Base-by-base conservation (phyloP, 495 filamentous ascomycete species). In the Penicillium paradoxum region DNA sequence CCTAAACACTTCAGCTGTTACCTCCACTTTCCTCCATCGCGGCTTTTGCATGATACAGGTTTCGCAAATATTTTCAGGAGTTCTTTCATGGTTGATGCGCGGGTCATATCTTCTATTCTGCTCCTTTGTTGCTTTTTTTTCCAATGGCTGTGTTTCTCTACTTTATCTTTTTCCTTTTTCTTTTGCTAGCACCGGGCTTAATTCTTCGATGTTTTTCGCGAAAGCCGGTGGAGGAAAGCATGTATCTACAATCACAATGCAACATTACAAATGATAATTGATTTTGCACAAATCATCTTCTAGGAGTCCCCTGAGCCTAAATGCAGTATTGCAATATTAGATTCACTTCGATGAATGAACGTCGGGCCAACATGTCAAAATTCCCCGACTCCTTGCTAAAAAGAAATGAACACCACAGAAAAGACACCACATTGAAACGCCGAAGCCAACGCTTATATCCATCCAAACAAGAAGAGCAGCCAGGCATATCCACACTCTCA, bases 61-160 rank as follows among this genome's bases (percentile, higher is more conserved):
- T 43, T 51, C 51, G 36, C 36, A n/a, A 19, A 15, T 51, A 38
- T 49, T 45, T 42, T 34, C 43, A 8, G 55, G 53, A 49, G 53
- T 53, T 48, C 33, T 50, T 56, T 49, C 53, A 58, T 58, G 58
- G 63, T 62, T 54, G 60, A 66, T 64, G 63, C 63, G 63, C 63
- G 45, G 61, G 61, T 51, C 60, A 57, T 64, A 38, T 66, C 60
- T 62, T 56, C 58, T 59, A 54, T 47, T 57, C 18, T 57, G 40
- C 51, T 57, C 49, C 40, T 32, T 40, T 32, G 19, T 4, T 27
- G 30, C 32, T 54, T 56, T 50, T 41, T 33, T 50, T 37, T 54
- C 50, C 41, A 15, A 38, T 25, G 44, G 22, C 13, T 56, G 33
- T 48, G 37, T 56, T 65, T 45, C 32, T 52, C 24, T 42, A 32